Conservation (phyloP, 148 eudicot genomes). For the Cornus controversa region DNA sequence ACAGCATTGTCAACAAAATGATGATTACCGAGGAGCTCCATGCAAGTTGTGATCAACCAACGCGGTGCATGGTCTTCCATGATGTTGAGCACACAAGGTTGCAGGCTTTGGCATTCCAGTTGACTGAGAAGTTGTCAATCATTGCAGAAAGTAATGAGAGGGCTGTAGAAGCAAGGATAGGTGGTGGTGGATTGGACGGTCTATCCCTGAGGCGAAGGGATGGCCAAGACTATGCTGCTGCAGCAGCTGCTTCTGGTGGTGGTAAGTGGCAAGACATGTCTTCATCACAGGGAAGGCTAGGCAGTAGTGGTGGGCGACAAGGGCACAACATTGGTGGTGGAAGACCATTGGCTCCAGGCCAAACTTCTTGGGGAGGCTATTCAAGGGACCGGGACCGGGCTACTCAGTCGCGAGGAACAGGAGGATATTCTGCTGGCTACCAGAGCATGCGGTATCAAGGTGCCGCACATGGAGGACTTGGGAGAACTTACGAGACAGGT, state of each 20-base stretch:
- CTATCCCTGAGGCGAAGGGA: conserved; percentile 64
- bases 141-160: conserved; percentile 85
- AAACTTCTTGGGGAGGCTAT: conserved; percentile 32
- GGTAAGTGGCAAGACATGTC: conserved; percentile 61
- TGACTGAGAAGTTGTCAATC: conserved; percentile 66
- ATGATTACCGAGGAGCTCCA: conserved; percentile 79
- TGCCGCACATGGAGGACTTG: conserved; percentile 25
- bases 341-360: conserved; percentile 38
- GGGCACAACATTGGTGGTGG: conserved; percentile 40
- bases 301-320: conserved; percentile 40
- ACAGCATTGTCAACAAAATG: conserved; percentile 82
- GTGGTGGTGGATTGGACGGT: conserved; percentile 63
- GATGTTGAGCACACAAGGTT: conserved; percentile 69
- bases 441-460: conserved; percentile 30
- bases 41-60: conserved; percentile 89
- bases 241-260: conserved; percentile 39
- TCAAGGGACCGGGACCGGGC: conserved; percentile 49
- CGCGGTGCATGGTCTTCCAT: conserved; percentile 65
- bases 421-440: conserved; percentile 28
- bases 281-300: conserved; percentile 52
- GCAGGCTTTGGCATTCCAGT: conserved; percentile 74
- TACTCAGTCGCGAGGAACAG: conserved; percentile 31
- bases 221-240: conserved; percentile 68
- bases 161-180: conserved; percentile 65
- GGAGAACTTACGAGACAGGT: conserved; percentile 30